These are phyloP conservation scores for Tolypocladium capitatum DNA, from an alignment of 2,329 filamentous ascomycete genomes.

Conservation along the genomic window DNA sequence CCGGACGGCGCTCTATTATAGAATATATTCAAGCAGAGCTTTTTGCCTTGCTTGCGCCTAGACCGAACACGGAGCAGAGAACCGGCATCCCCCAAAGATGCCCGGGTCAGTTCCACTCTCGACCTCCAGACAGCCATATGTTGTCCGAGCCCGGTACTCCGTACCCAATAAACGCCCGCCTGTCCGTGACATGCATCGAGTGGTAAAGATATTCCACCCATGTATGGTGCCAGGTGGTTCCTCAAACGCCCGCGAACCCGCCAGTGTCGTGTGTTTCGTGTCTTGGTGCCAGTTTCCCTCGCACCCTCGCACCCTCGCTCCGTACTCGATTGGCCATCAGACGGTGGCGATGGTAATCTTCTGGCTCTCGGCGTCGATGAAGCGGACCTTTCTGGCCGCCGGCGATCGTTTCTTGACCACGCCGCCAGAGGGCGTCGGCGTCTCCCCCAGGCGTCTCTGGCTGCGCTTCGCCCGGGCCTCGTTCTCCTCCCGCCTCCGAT, in stretches of 20 bases:
- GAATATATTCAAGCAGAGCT: not conserved
- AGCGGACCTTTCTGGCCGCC: conserved; percentile 24
- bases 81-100: not conserved
- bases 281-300: not conserved
- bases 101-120: not conserved
- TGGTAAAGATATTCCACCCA: not conserved
- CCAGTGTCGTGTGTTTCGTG: not conserved
- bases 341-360: conserved; percentile 17
- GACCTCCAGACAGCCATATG: not conserved
- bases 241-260: not conserved
- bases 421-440: conserved; percentile 10
- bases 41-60: too few relatives aligned
- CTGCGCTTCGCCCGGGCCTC: conserved; percentile 45
- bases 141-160: not conserved
- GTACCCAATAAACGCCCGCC: not conserved
- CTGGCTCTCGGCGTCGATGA: conserved; percentile 24
- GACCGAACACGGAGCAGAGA: not conserved
- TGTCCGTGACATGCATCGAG: not conserved
- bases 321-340: conserved; percentile 6
- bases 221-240: too few relatives aligned
- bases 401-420: conserved; percentile 13
- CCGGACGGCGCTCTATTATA: not conserved
- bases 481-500: conserved; percentile 45
- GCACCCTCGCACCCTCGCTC: not conserved
- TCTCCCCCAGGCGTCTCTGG: conserved; percentile 30